Evolutionary conservation across 2,329 filamentous ascomycete genomes (phyloP), one percentile per base, ranked within the genome.

Genomic region (Fusarium virguliforme): DNA sequence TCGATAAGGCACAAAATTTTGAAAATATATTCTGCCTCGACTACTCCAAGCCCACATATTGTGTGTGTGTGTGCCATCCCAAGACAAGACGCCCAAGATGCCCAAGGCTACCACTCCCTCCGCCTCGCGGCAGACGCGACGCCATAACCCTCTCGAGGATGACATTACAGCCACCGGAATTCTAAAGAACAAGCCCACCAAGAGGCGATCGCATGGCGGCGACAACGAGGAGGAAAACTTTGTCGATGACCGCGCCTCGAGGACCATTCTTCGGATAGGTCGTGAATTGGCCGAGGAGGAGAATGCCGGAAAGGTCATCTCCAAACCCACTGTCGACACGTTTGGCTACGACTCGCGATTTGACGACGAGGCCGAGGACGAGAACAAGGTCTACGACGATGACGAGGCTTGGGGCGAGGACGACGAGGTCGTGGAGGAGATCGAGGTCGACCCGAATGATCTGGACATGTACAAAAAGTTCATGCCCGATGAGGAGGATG

Each of bases 381-480:
- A 84, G 26, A 80, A 82, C 18, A 76, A 75, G 57, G 67, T 74
- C 8, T 80, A 79, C 60, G 86, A 85, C 15, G 88, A 90, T 12
- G 88, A 90, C 55, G 84, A 92, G 62, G 91, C 90, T 24, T 95
- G 93, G 89, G 92, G 92, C 28, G 92, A 94, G 51, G 93, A 95
- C 35, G 93, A 94, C 37, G 91, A 92, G 53, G 88, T 87, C 13
- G 88, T 89, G 4, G 89, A 93, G 72, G 89, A 92, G 70, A 84
- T 93, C 72, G 95, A 98, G 79, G 87, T 98, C 43, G 94, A 97
- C 71, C 94, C 95, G 3, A 90, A 92, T 66, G 96, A 99, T 73
- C 86, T 97, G 68, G 94, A 95, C 56, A 92, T 92, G 61, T 99
- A 97, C 85, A 93, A 95, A 81, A 94, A 92, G 76, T 98, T 98